These are phyloP conservation scores for Chalara sp. DNA, from an alignment of 2,329 filamentous ascomycete genomes.

Conservation along the genomic window DNA sequence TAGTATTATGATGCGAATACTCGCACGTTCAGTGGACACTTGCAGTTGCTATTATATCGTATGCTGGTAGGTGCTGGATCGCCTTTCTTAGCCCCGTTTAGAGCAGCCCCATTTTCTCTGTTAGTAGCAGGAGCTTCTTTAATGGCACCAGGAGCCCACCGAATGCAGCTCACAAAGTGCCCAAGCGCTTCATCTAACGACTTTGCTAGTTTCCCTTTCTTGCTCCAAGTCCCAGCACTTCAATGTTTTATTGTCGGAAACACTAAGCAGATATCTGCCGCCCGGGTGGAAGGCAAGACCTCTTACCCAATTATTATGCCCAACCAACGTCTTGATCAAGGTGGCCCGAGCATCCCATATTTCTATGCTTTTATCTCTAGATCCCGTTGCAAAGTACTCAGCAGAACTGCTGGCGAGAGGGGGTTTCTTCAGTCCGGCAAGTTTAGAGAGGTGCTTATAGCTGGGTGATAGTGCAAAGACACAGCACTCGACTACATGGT, in stretches of 20 bases:
- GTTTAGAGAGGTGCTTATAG: constrained; percentile 65
- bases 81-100: constrained; percentile 38
- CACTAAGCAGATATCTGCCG: constrained; percentile 82
- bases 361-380: constrained; percentile 83
- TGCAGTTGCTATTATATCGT: constrained; percentile 75
- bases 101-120: constrained; percentile 36
- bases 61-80: constrained; percentile 53
- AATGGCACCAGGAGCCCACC: constrained; percentile 75
- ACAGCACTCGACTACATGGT: constrained; percentile 81
- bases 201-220: constrained; percentile 82
- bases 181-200: constrained; percentile 69
- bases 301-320: constrained; percentile 93
- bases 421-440: constrained; percentile 79
- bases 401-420: constrained; percentile 67
- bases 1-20: constrained; percentile 62
- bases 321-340: constrained; percentile 74
- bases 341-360: constrained; percentile 84
- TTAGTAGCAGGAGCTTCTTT: constrained; percentile 47
- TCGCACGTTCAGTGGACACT: constrained; percentile 75
- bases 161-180: constrained; percentile 78
- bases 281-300: constrained; percentile 83
- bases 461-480: constrained; percentile 73
- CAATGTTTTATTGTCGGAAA: constrained; percentile 84
- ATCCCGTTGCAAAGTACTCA: constrained; percentile 85
- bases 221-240: constrained; percentile 91